Percentiles rank a stretch among this genome's conserved stretches.
Conservation (phyloP, 225 moss, liverwort and hornwort genomes). For the Rhytidiadelphus loreus region DNA sequence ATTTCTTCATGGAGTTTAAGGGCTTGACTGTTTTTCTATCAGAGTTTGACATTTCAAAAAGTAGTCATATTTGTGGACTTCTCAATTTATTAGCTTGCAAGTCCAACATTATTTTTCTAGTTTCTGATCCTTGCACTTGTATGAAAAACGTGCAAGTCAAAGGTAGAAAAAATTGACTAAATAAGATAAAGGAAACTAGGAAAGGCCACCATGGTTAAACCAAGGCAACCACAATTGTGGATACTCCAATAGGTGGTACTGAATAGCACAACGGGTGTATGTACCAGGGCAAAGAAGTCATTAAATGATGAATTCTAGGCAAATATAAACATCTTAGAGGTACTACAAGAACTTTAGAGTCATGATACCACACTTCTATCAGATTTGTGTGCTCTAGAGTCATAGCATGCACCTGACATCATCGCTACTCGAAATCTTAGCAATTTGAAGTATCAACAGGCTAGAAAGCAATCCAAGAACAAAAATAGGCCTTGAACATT, state of each 20-base stretch:
- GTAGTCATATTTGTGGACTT: too few relatives aligned
- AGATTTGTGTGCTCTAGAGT: not conserved
- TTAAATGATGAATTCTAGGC: not conserved
- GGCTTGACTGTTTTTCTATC: too few relatives aligned
- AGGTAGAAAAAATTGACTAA: not conserved
- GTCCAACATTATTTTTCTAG: too few relatives aligned
- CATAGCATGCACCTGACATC: rapidly evolving
- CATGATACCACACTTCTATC: not conserved
- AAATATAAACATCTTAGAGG: not conserved
- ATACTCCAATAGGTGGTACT: rapidly evolving
- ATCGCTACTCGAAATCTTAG: not conserved
- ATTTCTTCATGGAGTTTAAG: too few relatives aligned
- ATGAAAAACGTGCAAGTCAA: not conserved
- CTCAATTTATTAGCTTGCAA: too few relatives aligned
- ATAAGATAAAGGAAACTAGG: not conserved
- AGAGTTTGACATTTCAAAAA: too few relatives aligned
- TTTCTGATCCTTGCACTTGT: not conserved
- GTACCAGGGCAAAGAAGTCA: not conserved
- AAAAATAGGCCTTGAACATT: not conserved
- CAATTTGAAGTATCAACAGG: rapidly evolving
- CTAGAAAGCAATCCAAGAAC: not conserved
- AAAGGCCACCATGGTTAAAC: not conserved
- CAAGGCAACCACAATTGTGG: not conserved
- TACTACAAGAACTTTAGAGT: rapidly evolving
- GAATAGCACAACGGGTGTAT: not conserved